phyloP scores from a whole-genome alignment of 306 rosid genomes.

The Aeschynomene evenia region DNA sequence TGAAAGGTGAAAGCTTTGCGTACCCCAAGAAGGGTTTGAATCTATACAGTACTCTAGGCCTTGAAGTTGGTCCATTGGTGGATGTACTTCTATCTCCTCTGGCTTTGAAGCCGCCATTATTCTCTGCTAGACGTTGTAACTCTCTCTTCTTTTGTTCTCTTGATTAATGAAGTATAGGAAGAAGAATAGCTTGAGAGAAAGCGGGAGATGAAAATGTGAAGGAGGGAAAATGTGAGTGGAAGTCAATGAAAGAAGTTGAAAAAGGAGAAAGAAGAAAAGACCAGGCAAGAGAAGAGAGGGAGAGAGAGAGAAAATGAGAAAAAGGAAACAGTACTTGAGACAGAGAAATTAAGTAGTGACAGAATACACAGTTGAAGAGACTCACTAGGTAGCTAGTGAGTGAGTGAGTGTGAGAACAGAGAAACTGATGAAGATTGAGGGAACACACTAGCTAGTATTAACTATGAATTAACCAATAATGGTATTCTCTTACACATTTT shows the following conservation, averaged over 20 bases:
- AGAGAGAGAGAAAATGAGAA: slow-evolving; percentile 8
- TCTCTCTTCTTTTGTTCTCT: slow-evolving; percentile 4
- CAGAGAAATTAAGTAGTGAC: slow-evolving; percentile 29
- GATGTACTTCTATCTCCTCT: slow-evolving; percentile 85
- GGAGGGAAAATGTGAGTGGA: not conserved
- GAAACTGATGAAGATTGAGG: not conserved
- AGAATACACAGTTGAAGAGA: slow-evolving; percentile 26
- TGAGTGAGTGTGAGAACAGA: slow-evolving; percentile 27
- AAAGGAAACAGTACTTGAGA: not conserved
- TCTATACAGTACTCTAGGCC: slow-evolving; percentile 97
- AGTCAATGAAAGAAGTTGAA: slow-evolving; percentile 37
- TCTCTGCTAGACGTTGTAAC: slow-evolving; percentile 34
- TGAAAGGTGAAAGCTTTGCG: slow-evolving; percentile 23
- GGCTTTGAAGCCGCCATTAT: slow-evolving; percentile 73
- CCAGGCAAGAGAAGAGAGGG: slow-evolving; percentile 19
- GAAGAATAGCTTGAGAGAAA: slow-evolving; percentile 17
- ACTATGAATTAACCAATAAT: too few relatives aligned
- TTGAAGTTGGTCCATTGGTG: slow-evolving; percentile 97
- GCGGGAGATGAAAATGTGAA: slow-evolving; percentile 18
- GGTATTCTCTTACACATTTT: too few relatives aligned
- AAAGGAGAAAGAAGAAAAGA: slow-evolving; percentile 34
- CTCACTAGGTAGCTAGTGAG: not conserved
- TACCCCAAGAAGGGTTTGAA: slow-evolving; percentile 99
- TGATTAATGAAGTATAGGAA: slow-evolving; percentile 25
- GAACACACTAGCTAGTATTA: too few relatives aligned